Evolutionary conservation across 805 yeast species (phyloP).

Genomic region (Lipomyces sp.): DNA sequence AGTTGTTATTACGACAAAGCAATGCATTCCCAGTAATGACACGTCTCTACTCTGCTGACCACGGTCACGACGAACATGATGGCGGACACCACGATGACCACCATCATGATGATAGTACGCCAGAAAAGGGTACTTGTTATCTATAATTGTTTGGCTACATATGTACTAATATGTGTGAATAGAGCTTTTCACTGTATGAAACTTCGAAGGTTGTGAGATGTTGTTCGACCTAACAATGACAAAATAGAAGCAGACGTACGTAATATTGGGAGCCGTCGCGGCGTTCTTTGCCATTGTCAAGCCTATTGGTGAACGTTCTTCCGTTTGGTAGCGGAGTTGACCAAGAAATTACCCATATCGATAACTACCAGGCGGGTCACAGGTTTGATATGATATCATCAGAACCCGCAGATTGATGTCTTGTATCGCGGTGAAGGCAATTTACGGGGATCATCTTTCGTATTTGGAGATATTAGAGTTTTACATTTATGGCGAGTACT

Average conservation of each 20-base stretch:
- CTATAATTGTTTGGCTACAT: background rate
- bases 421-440: too few species aligned
- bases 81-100: conserved; percentile 19
- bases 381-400: too few species aligned
- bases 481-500: too few species aligned
- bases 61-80: conserved; percentile 8
- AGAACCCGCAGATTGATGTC: too few species aligned
- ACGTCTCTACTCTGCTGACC: conserved; percentile 28
- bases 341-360: background rate
- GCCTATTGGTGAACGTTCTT: conserved; percentile 4
- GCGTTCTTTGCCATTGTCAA: conserved; percentile 2
- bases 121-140: conserved; percentile 14
- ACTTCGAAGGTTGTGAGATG: background rate
- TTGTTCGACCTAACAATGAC: background rate
- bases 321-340: background rate
- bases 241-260: conserved; percentile 4
- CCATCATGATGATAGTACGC: conserved; percentile 23
- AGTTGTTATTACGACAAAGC: background rate
- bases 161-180: background rate
- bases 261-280: conserved; percentile 8
- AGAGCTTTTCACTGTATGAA: conserved; percentile 14
- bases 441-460: too few species aligned
- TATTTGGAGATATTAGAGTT: too few species aligned
- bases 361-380: too few species aligned
- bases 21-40: conserved; percentile 5